These are phyloP conservation scores for Komagataea norvegica DNA, from an alignment of 1,139 yeast genomes.

Conservation along the genomic window DNA sequence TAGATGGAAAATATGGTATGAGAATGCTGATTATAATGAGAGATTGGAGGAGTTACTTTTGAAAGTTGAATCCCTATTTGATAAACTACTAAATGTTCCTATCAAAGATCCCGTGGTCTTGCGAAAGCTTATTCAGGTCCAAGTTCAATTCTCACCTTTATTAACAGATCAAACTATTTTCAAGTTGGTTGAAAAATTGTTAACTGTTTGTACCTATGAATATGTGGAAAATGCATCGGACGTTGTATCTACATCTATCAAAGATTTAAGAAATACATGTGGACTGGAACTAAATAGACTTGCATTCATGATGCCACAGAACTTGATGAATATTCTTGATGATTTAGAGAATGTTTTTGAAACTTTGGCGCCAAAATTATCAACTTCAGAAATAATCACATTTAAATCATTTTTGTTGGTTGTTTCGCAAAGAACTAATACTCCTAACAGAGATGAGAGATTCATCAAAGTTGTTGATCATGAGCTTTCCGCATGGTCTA, in stretches of 20 bases:
- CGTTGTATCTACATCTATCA: constrained; percentile 72
- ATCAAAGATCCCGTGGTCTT: constrained; percentile 76
- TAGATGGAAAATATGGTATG: constrained; percentile 96
- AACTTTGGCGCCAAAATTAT: constrained; percentile 65
- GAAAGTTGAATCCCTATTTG: constrained; percentile 73
- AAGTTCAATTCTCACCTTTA: constrained; percentile 95
- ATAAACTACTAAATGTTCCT: constrained; percentile 68
- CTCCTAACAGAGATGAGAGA: constrained; percentile 62
- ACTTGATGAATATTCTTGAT: constrained; percentile 71
- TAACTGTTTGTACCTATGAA: constrained; percentile 82
- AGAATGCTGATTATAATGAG: constrained; percentile 51
- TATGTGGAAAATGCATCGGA: constrained; percentile 60
- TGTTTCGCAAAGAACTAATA: constrained; percentile 81
- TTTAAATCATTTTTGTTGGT: constrained; percentile 88
- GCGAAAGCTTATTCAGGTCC: constrained; percentile 83
- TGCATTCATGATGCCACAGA: constrained; percentile 92
- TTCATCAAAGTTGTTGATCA: constrained; percentile 90
- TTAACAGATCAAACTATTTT: constrained; percentile 80
- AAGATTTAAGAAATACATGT: constrained; percentile 86
- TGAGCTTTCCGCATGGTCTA: constrained; percentile 88
- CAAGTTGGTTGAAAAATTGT: constrained; percentile 77
- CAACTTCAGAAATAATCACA: constrained; percentile 89
- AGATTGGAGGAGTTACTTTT: constrained; percentile 52
- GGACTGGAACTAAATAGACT: constrained; percentile 92
- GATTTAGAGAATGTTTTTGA: constrained; percentile 82